Base-by-base conservation (phyloP, 225 moss, liverwort and hornwort species). In the Lunularia cruciata region DNA sequence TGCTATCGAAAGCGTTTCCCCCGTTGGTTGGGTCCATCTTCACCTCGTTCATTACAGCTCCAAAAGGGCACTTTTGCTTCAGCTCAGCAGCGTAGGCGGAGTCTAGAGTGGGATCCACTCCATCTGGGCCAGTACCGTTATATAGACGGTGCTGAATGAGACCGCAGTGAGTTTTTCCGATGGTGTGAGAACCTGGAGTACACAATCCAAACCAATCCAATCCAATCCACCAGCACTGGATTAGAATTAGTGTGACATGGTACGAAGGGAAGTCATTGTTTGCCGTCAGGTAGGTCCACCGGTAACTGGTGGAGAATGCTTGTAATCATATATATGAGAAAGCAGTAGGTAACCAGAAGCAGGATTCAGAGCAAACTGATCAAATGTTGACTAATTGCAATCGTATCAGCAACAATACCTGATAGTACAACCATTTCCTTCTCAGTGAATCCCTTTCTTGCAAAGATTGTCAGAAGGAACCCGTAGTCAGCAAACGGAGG, bases 101-200 rank as follows among this genome's bases (percentile, higher is more conserved):
- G 52, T 84, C 65, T 2, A 84, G 52, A 8, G 69, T 54, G 31
- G 77, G 71, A 46, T 84, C 79, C 0, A 57, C 46, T 27, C 22
- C 28, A 22, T 31, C n/a, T 8, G 26, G 13, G 16, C 47, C 66
- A 32, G 28, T 67, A 12, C 11, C 2, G 8, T 63, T 60, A 54
- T 83, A 79, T 11, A 84, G 47, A 30, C 84, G 84, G 34, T 71
- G 46, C 7, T 71, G 52, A 32, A 87, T 73, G 8, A 75, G 19
- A 11, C 61, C 72, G 28, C 84, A 84, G 36, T 84, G 84, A 43
- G 80, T 68, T 63, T 72, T 67, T 0, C 87, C 84, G 5, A 84
- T 73, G 0, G 82, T 82, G 70, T 87, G 84, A 12, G 79, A 77
- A 10, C 75, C 79, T 80, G 75, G 45, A 65, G 19, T 5, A 48